These are phyloP conservation scores for Stachybotrys elegans DNA, from an alignment of 2,329 filamentous ascomycete species.

Conservation along the genomic window DNA sequence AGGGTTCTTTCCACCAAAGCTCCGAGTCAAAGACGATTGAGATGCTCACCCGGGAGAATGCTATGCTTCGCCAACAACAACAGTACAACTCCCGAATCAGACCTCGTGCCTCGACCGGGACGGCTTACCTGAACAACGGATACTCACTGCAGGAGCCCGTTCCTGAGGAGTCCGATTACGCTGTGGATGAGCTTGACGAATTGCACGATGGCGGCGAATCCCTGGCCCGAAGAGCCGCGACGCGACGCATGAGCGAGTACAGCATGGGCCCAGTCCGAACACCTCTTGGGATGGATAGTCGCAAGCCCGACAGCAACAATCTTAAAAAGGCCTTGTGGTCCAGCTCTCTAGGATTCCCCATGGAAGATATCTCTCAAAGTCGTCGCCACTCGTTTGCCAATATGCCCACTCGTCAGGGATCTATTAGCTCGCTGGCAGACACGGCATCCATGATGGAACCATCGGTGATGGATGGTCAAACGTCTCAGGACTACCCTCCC, in stretches of 20 bases:
- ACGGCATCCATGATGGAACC: constrained; percentile 41
- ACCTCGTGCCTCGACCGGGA: constrained; percentile 53
- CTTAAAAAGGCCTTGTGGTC: constrained; percentile 68
- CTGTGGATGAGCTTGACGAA: constrained; percentile 69
- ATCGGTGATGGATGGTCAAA: constrained; percentile 36
- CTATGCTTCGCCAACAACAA: constrained; percentile 52
- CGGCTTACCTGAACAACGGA: constrained; percentile 49
- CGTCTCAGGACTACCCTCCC: constrained; percentile 35
- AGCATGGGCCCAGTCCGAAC: constrained; percentile 40
- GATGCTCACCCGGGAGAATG: constrained; percentile 57
- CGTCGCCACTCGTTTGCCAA: constrained; percentile 77
- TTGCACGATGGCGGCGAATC: constrained; percentile 44
- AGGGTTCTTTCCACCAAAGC: constrained; percentile 47
- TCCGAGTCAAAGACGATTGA: constrained; percentile 60
- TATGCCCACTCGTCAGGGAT: constrained; percentile 58
- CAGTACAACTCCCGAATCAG: constrained; percentile 51
- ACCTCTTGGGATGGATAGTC: constrained; percentile 50
- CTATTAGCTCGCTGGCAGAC: constrained; percentile 57
- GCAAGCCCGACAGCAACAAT: constrained; percentile 52
- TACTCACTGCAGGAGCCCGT: constrained; percentile 56
- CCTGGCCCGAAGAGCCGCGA: constrained; percentile 39
- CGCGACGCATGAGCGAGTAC: constrained; percentile 54
- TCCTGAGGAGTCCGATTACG: constrained; percentile 63
- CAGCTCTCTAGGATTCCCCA: constrained; percentile 62
- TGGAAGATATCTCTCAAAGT: constrained; percentile 63